phyloP scores from a whole-genome alignment of 345 rosid genomes.

The Syzygium aromaticum region DNA sequence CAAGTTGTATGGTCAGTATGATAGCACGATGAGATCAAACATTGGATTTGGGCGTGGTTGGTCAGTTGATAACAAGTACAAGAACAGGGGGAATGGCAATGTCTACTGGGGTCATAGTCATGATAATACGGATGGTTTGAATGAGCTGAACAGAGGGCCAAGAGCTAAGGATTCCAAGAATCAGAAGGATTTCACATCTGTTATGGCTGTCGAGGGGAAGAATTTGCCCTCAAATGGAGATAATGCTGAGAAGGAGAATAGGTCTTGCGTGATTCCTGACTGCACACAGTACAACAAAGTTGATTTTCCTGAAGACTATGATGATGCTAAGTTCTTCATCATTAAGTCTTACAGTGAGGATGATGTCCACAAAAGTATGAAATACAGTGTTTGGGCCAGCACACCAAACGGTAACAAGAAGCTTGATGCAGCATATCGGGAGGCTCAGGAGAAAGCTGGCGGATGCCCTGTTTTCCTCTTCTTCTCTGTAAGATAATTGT shows the following conservation, averaged over 20 bases:
- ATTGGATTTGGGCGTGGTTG: slow-evolving; percentile 56
- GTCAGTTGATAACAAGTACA: slow-evolving; percentile 53
- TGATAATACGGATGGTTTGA: slow-evolving; percentile 65
- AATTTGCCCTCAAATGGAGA: slow-evolving; percentile 19
- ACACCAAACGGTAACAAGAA: slow-evolving; percentile 79
- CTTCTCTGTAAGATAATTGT: slow-evolving; percentile 41
- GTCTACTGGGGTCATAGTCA: slow-evolving; percentile 49
- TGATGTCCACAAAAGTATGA: slow-evolving; percentile 83
- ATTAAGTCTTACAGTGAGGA: slow-evolving; percentile 92
- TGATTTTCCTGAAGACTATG: slow-evolving; percentile 43
- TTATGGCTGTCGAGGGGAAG: slow-evolving; percentile 39
- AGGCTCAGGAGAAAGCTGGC: slow-evolving; percentile 48
- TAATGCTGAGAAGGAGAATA: slow-evolving; percentile 13
- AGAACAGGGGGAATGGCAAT: slow-evolving; percentile 62
- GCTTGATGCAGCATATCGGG: slow-evolving; percentile 68
- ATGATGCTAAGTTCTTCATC: slow-evolving; percentile 66
- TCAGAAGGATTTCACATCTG: slow-evolving; percentile 40
- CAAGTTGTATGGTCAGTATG: slow-evolving; percentile 68
- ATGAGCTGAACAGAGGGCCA: slow-evolving; percentile 89
- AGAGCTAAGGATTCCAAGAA: slow-evolving; percentile 63
- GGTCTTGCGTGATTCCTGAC: slow-evolving; percentile 12
- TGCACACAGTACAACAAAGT: slow-evolving; percentile 14
- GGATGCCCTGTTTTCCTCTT: slow-evolving; percentile 59
- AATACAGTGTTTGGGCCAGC: slow-evolving; percentile 90
- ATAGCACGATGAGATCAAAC: slow-evolving; percentile 47